These are phyloP conservation scores for Xylariaceae sp. DNA, from an alignment of 2,329 filamentous ascomycete genomes.

Conservation along the genomic window DNA sequence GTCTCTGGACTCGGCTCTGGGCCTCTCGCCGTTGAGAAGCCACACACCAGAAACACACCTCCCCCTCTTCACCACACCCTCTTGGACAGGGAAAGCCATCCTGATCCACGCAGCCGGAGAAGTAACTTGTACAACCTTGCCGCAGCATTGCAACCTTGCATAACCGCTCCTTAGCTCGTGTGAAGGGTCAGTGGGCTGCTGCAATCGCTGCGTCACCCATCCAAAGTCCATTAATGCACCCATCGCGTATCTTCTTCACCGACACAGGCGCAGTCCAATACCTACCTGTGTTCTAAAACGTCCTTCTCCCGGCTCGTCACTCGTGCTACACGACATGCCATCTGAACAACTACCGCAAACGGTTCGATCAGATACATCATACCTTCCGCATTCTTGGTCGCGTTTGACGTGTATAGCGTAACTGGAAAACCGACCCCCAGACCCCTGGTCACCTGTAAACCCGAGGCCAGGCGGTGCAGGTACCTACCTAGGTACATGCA, in stretches of 20 bases:
- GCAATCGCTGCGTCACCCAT: too few relatives aligned
- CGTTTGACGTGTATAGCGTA: constrained; percentile 11
- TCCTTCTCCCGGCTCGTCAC: background rate
- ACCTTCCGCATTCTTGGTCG: constrained; percentile 1
- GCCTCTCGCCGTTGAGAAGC: background rate
- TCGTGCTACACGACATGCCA: constrained; percentile 13
- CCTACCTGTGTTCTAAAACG: too few relatives aligned
- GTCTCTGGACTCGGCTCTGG: too few relatives aligned
- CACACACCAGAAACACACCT: constrained; percentile 8
- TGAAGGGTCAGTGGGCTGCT: too few relatives aligned
- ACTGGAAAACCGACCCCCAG: constrained; percentile 6
- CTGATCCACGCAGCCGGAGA: constrained; percentile 24
- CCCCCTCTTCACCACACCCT: constrained; percentile 15
- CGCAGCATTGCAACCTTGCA: constrained; percentile 18
- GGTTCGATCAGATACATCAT: constrained; percentile 13
- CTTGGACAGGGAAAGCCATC: too few relatives aligned
- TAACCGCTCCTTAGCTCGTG: constrained; percentile 17
- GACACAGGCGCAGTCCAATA: too few relatives aligned
- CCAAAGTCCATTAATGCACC: too few relatives aligned
- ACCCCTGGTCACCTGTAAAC: constrained; percentile 7
- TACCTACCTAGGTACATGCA: too few relatives aligned
- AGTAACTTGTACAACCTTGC: constrained; percentile 13
- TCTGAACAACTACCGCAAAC: constrained; percentile 7
- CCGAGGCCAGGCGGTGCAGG: constrained; percentile 2
- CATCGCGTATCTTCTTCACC: too few relatives aligned